Base-by-base conservation (phyloP, 2,329 filamentous ascomycete species). In the Alternaria novae-zelandiae region DNA sequence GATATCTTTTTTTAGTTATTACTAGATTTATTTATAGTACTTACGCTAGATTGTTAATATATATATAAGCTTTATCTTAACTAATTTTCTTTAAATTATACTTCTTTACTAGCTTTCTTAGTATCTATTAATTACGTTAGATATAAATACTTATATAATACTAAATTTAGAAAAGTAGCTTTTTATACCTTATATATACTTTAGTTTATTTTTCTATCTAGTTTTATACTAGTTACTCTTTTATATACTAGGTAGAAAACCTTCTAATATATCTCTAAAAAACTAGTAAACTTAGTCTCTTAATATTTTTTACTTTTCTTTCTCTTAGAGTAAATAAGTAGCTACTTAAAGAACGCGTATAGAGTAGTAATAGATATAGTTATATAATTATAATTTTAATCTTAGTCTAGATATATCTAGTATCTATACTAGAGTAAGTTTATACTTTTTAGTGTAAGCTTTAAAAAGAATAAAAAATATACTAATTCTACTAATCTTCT, bases 401-500 rank as follows among this genome's bases (percentile, higher is more conserved):
- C 54, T 59, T 66, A 57, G 10, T 46, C 12, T 1, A 69, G 56
- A 44, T 65, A 69, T 7, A 20, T 67, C 57, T 23, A 68, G 63
- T 53, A 70, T 54, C 67, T 68, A 63, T 54, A 20, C 46, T 53
- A n/a, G 54, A 43, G 23, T 68, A 45, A 70, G 65, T 54, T 21
- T 15, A 57, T 61, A 10, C 17, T 12, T 49, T 64, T 56, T 61
- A 56, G 51, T 20, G 28, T 46, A 53, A 61, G 56, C 58, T 60
- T 47, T 8, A 53, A 62, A 6, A 20, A 28, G 30, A 51, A 57
- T n/a, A 44, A 15, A 53, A 47, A 45, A 66, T 53, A 15, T 70
- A 73, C 70, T 66, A n/a, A 56, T 67, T 63, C 65, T 32, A 73
- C 61, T 68, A 41, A 53, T 64, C 63, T 67, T 74, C 57, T 15